Conservation (phyloP, 2,329 filamentous ascomycete species). For the Trichoderma sp. region DNA sequence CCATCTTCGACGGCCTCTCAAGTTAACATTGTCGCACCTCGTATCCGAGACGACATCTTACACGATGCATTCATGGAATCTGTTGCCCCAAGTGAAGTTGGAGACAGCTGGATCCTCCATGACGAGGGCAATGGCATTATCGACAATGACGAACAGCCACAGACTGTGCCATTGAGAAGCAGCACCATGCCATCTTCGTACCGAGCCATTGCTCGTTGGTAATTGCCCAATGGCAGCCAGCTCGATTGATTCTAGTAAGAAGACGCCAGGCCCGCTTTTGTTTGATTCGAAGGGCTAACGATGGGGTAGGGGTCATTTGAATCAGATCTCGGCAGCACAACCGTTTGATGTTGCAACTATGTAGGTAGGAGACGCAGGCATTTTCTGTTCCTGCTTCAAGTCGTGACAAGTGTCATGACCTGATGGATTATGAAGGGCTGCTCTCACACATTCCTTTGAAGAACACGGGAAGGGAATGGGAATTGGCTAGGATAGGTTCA, state of each 20-base stretch:
- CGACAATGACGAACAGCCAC: constrained; percentile 27
- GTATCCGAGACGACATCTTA: constrained; percentile 47
- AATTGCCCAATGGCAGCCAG: not conserved
- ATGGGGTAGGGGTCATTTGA: constrained; percentile 2
- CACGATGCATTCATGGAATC: constrained; percentile 52
- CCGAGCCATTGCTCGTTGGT: constrained; percentile 25
- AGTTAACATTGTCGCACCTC: constrained; percentile 48
- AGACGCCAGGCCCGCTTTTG: constrained; percentile 8
- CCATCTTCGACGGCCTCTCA: constrained; percentile 35
- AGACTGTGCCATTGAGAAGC: constrained; percentile 33
- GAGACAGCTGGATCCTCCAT: constrained; percentile 42
- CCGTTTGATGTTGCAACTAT: constrained; percentile 7
- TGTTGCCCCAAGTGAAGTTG: constrained; percentile 39
- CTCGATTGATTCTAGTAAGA: not conserved
- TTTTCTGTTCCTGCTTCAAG: not conserved
- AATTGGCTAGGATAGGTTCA: constrained; percentile 5
- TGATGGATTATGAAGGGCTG: not conserved
- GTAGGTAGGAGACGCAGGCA: constrained; percentile 4
- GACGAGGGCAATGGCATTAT: constrained; percentile 31
- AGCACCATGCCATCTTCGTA: constrained; percentile 30
- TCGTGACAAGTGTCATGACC: not conserved
- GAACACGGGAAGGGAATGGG: not conserved
- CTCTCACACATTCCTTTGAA: constrained; percentile 6
- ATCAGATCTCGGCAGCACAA: not conserved
- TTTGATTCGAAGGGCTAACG: constrained; percentile 16